Base-by-base conservation (phyloP, 148 eudicot genomes). In the Fallopia convolvulus region DNA sequence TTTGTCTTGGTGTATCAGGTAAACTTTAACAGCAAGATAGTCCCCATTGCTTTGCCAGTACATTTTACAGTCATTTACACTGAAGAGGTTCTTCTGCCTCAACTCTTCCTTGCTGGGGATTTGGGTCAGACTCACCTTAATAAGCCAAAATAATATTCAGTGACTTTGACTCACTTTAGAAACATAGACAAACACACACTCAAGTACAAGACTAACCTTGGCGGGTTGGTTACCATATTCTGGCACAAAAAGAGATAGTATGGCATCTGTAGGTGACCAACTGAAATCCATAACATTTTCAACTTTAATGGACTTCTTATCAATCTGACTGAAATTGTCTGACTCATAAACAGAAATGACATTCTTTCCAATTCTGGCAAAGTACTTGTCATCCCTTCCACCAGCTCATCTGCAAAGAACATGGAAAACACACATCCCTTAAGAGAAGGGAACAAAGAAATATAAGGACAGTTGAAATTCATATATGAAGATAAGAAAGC, bases 21-120 rank as follows among this genome's bases (percentile, higher is more conserved):
- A 97, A 66, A 94, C 96, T 84, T 90, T 89, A 70, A 92, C 97
- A 74, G 97, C 97, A 52, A 94, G 92, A 80, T 94, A 92, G 8
- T 94, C 99, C 41, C 99, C 99, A 79, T 76, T 91, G 80, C 97
- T 92, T 83, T 95, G 99, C 99, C 99, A 95, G 78, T 95, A 95
- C 93, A 92, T 89, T 88, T 92, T 90, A 82, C 99, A 95, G 74
- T 95, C 97, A 85, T 96, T 95, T 12, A 92, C 99, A 83, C 97
- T 92, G 86, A 89, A 95, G 44, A 92, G 97, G 78, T 95, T 91
- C 80, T 95, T 95, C 84, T 95, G 97, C 81, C 97, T 89, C 78
- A 95, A 68, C 79, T 95, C 97, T 42, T 78, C 88, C 85, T 95
- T 95, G 86, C 97, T 76, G 5, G 99, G 99, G 78, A 95, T 91